Base-by-base conservation (phyloP, 257 asterid species). In the Leptodermis oblonga region DNA sequence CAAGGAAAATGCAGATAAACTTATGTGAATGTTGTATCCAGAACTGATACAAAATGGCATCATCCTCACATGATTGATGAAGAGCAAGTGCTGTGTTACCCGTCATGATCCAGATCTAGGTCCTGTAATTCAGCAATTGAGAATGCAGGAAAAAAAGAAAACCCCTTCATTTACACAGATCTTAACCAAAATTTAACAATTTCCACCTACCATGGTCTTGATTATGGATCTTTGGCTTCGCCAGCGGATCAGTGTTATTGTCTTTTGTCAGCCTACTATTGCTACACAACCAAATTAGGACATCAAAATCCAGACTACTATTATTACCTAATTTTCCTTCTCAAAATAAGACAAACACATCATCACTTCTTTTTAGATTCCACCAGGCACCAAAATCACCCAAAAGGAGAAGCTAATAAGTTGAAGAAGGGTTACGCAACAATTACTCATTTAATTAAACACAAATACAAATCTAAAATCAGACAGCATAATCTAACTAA, bases 401-500 rank as follows among this genome's bases (percentile, higher is more conserved):
- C 62, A 56, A 56, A 56, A 25, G 23, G 37, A 56, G 37, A 56
- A 56, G 62, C n/a, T 28, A 56, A 56, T 28, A 56, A 56, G 30
- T 9, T 58, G 20, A 58, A 62, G 7, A 7, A 53, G 30, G 30
- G 67, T 37, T 37, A 22, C 67, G 9, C 31, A 37, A n/a, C 20
- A 63, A 63, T 63, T 39, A 63, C 49, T 36, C 33, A 28, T 62
- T 34, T 26, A 63, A 41, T 41, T 5, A 13, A 18, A 59, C n/a
- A 14, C 43, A 33, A 18, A 9, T 31, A 9, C 43, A 60, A n/a
- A n/a, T 62, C 49, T 42, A 62, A 39, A 37, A 34, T n/a, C 9
- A n/a, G 30, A 61, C 17, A 61, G 13, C n/a, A 1, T 20, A n/a
- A n/a, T n/a, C n/a, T 43, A 31, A 12, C 48, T 25, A 31, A 66